phyloP scores from a whole-genome alignment of 31 red algal genomes.

The Odonthalia washingtoniensis region DNA sequence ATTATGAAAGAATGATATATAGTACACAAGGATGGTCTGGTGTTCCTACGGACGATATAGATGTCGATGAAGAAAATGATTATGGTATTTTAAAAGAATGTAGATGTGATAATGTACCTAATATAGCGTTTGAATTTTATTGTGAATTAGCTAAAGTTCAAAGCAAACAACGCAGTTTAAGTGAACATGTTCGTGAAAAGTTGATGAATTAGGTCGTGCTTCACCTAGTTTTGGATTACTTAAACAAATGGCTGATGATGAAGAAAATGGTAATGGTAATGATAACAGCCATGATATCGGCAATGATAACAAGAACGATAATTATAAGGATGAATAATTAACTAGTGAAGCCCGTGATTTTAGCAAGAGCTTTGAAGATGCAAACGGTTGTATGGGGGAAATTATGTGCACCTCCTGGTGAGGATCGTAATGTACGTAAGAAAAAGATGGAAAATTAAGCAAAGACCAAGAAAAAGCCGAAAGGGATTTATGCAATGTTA shows the following conservation, averaged over 20 bases:
- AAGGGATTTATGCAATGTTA: slow-evolving; percentile 46
- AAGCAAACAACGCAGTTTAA: not conserved
- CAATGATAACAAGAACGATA: slow-evolving; percentile 5
- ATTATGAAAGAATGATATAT: slow-evolving; percentile 55
- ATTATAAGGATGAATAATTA: not conserved
- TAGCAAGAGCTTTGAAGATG: slow-evolving; percentile 55
- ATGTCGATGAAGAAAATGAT: not conserved
- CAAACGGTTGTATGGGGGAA: slow-evolving; percentile 41
- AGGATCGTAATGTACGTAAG: slow-evolving; percentile 41
- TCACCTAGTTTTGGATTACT: not conserved
- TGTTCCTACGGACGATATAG: not conserved
- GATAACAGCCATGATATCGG: not conserved
- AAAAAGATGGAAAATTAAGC: not conserved
- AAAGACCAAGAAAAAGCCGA: slow-evolving; percentile 14
- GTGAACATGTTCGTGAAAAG: not conserved
- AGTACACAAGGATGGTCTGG: not conserved
- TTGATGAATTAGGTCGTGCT: not conserved
- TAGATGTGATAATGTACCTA: not conserved
- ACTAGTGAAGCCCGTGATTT: slow-evolving; percentile 46
- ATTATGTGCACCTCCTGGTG: slow-evolving; percentile 54
- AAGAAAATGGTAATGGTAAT: not conserved
- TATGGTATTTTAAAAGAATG: not conserved
- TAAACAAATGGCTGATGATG: not conserved
- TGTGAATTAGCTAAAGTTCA: not conserved
- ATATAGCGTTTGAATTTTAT: not conserved